A percentile compares a stretch with the other conserved stretches of the same genome.
Conservation (phyloP, 225 moss, liverwort and hornwort genomes). For the Physcomitrium patens region DNA sequence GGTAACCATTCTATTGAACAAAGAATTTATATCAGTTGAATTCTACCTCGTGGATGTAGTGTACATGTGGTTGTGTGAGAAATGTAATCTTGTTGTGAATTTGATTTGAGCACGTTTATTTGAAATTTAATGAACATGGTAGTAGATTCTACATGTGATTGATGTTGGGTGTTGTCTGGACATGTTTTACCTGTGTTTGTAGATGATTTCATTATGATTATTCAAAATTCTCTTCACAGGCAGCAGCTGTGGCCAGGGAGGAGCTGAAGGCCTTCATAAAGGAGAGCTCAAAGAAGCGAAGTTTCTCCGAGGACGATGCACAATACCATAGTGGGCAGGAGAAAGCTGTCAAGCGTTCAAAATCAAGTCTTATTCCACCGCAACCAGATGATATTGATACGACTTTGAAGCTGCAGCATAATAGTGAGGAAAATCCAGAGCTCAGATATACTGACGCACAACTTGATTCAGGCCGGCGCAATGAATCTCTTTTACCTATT, state of each 20-base stretch:
- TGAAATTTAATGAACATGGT: conserved; percentile 8
- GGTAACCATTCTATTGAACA: not conserved
- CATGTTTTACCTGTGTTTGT: not conserved
- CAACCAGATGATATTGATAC: conserved; percentile 25
- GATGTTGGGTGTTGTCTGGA: conserved; percentile 2
- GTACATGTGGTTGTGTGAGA: not conserved
- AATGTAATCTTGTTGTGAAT: not conserved
- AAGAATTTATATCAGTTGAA: not conserved
- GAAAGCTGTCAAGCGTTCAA: conserved; percentile 20
- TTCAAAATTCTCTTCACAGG: conserved; percentile 30
- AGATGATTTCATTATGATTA: not conserved
- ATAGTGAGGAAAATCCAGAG: conserved; percentile 32
- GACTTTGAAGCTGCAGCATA: conserved; percentile 25
- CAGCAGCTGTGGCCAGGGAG: conserved; percentile 44
- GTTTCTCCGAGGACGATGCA: conserved; percentile 14
- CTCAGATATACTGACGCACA: conserved; percentile 11
- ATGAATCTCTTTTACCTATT: conserved; percentile 18
- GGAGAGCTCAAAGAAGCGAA: conserved; percentile 32
- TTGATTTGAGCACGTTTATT: conserved; percentile 14
- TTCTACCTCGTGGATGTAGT: not conserved
- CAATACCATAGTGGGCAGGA: conserved; percentile 11
- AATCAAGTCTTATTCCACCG: conserved; percentile 6
- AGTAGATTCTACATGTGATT: not conserved
- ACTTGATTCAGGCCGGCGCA: conserved; percentile 16
- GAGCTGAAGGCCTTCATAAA: conserved; percentile 42